Percentiles rank a stretch among this genome's conserved stretches.
phyloP scores from a whole-genome alignment of 768 basidiomycete species.

The Mycena venus region DNA sequence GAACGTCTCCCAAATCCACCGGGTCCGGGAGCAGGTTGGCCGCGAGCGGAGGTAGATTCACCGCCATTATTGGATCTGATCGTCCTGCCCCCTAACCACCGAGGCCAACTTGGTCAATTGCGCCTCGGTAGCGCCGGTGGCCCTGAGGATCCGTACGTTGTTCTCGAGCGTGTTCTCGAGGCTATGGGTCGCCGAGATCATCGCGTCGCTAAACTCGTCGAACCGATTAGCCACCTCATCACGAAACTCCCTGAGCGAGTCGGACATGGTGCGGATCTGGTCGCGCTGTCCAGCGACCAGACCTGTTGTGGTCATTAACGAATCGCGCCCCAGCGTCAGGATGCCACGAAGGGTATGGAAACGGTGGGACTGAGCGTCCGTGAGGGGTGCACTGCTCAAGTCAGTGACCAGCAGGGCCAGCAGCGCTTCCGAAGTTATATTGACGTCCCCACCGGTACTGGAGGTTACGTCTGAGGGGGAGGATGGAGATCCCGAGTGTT shows the following conservation, averaged over 20 bases:
- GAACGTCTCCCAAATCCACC: neutral
- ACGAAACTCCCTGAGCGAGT: neutral
- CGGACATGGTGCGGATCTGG: too few species aligned
- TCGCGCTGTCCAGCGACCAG: neutral
- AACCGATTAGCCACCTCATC: neutral
- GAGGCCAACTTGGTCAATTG: neutral
- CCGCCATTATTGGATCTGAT: too few species aligned
- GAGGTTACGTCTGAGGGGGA: too few species aligned
- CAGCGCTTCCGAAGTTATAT: too few species aligned
- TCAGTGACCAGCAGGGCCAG: too few species aligned
- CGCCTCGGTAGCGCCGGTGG: neutral
- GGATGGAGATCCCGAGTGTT: too few species aligned
- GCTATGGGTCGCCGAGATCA: neutral
- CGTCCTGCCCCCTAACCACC: neutral
- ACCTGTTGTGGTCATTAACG: neutral
- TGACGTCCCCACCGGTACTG: too few species aligned
- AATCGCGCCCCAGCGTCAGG: neutral
- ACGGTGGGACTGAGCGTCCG: too few species aligned
- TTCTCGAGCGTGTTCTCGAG: neutral
- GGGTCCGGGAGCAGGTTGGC: neutral
- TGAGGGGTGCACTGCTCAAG: too few species aligned
- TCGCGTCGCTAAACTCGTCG: neutral
- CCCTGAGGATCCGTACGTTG: neutral
- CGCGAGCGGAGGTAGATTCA: neutral
- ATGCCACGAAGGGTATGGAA: too few species aligned